A percentile compares a stretch with the other conserved stretches of the same genome.
Evolutionary conservation across 2,329 filamentous ascomycete genomes (phyloP).

Genomic region (Fusarium albosuccineum): DNA sequence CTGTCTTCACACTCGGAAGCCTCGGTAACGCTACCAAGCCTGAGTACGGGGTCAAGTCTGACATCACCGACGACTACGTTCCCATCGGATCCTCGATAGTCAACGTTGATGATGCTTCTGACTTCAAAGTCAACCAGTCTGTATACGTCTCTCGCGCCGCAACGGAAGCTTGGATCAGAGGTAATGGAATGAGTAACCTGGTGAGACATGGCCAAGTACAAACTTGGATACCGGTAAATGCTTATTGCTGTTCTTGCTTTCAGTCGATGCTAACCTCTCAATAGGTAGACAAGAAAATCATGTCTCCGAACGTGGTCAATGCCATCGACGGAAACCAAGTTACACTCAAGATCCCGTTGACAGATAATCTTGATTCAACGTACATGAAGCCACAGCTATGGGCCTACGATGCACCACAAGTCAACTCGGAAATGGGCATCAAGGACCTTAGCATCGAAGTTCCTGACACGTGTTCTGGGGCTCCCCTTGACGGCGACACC

Average conservation of each 20-base stretch:
- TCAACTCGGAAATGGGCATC: slow-evolving; percentile 33
- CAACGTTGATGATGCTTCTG: neutral
- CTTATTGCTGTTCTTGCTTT: accelerated
- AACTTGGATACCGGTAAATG: slow-evolving; percentile 37
- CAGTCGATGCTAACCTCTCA: neutral
- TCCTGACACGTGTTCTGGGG: slow-evolving; percentile 26
- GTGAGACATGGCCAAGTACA: slow-evolving; percentile 22
- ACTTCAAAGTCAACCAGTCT: slow-evolving; percentile 19
- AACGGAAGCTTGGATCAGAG: slow-evolving; percentile 30
- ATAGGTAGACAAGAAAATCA: slow-evolving; percentile 23
- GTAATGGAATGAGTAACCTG: slow-evolving; percentile 34
- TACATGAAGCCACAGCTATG: slow-evolving; percentile 29
- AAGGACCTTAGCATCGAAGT: slow-evolving; percentile 23
- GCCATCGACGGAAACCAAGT: slow-evolving; percentile 31
- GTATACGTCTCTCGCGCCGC: slow-evolving; percentile 30
- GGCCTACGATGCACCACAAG: slow-evolving; percentile 24
- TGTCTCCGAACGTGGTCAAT: slow-evolving; percentile 27
- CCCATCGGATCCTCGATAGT: slow-evolving; percentile 28
- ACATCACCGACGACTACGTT: slow-evolving; percentile 37
- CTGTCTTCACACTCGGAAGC: slow-evolving; percentile 34
- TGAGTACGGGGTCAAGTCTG: slow-evolving; percentile 3
- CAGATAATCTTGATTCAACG: slow-evolving; percentile 25
- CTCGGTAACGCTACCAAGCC: neutral
- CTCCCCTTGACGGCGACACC: neutral
- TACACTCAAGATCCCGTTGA: slow-evolving; percentile 34